A percentile compares a stretch with the other conserved stretches of the same genome.
These are phyloP conservation scores for Acanthamoeba castellanii DNA, from an alignment of 208 protist genomes.

Conservation along the genomic window DNA sequence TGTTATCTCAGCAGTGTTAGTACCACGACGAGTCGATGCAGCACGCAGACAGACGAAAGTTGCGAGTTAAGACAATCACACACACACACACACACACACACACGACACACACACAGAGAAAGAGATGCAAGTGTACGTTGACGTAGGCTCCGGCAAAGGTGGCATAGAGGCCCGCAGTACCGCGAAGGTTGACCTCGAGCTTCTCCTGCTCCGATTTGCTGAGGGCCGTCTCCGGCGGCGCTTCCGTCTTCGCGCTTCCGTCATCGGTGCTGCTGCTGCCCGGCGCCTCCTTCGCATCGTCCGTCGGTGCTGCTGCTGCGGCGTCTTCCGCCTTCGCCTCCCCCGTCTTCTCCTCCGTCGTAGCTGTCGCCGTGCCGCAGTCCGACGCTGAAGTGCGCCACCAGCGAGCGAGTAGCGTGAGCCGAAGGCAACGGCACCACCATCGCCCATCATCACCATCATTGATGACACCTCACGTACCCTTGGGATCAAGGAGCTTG, in stretches of 20 bases:
- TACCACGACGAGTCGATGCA: too few species aligned
- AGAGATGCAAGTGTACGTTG: neutral
- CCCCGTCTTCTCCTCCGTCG: too few species aligned
- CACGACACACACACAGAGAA: neutral
- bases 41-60: neutral
- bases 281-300: too few species aligned
- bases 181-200: neutral
- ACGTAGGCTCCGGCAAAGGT: neutral
- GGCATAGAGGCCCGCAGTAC: constrained; percentile 36
- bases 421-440: too few species aligned
- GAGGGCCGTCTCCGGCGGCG: neutral
- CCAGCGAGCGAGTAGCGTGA: too few species aligned
- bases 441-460: neutral
- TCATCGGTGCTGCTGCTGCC: neutral
- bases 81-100: neutral
- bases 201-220: neutral
- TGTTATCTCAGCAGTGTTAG: neutral
- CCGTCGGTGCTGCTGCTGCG: too few species aligned
- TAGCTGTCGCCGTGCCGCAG: too few species aligned
- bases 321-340: too few species aligned
- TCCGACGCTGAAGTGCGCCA: too few species aligned
- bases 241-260: neutral
- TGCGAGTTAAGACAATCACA: neutral
- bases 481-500: neutral
- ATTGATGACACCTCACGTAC: neutral